Evolutionary conservation across 345 rosid species (phyloP), one percentile per base, ranked within the genome.

Genomic region (Aurinia saxatilis): DNA sequence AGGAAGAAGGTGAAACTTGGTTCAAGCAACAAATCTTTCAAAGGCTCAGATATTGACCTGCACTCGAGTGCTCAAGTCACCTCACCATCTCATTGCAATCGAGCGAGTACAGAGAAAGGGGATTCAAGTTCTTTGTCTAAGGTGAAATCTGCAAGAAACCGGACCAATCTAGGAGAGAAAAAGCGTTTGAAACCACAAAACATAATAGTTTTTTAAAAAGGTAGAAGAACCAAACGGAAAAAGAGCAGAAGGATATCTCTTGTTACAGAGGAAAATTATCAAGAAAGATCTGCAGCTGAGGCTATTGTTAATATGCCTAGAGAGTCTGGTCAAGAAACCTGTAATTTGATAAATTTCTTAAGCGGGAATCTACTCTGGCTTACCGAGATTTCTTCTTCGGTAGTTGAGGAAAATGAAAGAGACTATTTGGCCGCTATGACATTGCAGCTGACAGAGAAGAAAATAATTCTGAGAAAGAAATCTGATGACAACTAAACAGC

Each of bases 361-460:
- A 59, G 70, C 44, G 62, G 6, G 10, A 27, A 60, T 5, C 83
- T 84, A 6, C 49, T 75, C 67, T 75, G 84, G 85, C 73, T 84
- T 31, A 78, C 90, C 1, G 67, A 54, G 69, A 73, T 82, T 13
- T 68, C 73, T 45, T 74, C 80, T 72, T 73, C 65, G 5, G 70
- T 53, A 16, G 73, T 34, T 7, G 77, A 68, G 57, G 80, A 58
- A 30, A 19, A 51, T 17, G 80, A 64, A 63, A 63, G 73, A 10
- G 87, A 78, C 68, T 50, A 63, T 71, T 73, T 67, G 53, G 86
- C 79, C 73, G 76, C 76, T 40, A 73, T 75, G 80, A 59, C 79
- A 56, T 49, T 79, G 72, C 44, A 75, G 36, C 77, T 75, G 6
- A 6, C 63, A 19, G 83, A 80, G 73, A 70, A 55, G n/a, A 52